Base-by-base conservation (phyloP, 225 moss, liverwort and hornwort species). In the Marchantia paleacea region DNA sequence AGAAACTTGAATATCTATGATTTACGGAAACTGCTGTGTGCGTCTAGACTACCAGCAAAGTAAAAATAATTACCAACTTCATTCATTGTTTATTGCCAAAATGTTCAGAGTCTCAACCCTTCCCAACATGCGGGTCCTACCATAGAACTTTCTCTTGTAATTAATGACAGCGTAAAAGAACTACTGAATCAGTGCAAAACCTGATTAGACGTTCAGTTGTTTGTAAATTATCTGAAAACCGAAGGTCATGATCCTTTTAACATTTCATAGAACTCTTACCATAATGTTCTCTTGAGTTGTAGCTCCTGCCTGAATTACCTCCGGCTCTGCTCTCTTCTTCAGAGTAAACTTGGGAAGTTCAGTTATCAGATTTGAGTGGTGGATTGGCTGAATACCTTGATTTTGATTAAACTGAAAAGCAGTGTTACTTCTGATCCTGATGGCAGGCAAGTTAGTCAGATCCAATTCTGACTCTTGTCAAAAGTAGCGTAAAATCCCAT, bases 351-450 rank as follows among this genome's bases (percentile, higher is more conserved):
- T 29, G 75, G 60, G 10, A 47, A 19, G 19, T 60, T 15, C 31
- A 47, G 57, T 28, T 12, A 52, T 51, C 12, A 55, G 13, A 75
- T 26, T 76, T 12, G 39, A 16, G 8, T 74, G 22, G 0, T 14
- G 54, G 7, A 52, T 26, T 55, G 28, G 25, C 54, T 16, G 25
- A 54, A 15, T 60, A 12, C 20, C 39, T 76, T 76, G 75, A 31
- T 19, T 14, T 18, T 18, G 57, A 31, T 20, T 18, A 30, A 76
- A 76, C 22, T 14, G 18, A 60, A 54, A 76, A 16, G 30, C 14
- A 12, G 39, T 60, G 7, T 58, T 31, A 39, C 58, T 76, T 60
- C 31, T 76, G 11, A 57, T 76, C 75, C 75, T 76, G 75, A 22
- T 22, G 7, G 20, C 72, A 73, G 7, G 12, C 0, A 71, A 71